Evolutionary conservation across 805 yeast genomes (phyloP).

Genomic region (Metschnikowia cubensis): DNA sequence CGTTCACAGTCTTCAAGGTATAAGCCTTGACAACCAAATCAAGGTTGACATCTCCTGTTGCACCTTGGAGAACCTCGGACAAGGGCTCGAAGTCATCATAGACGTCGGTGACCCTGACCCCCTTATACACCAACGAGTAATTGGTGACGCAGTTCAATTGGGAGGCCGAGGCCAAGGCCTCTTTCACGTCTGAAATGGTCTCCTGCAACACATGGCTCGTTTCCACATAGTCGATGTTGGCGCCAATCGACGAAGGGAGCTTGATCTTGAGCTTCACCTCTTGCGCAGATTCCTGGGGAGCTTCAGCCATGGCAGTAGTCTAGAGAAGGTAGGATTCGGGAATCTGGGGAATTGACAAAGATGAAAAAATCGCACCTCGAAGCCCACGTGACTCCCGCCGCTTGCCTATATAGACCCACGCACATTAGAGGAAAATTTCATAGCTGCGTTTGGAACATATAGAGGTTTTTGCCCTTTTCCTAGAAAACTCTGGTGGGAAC

Average conservation of each 20-base stretch:
- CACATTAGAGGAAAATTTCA: background rate
- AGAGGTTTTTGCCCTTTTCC: background rate
- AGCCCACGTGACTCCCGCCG: slow-evolving; percentile 1
- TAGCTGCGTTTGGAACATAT: background rate
- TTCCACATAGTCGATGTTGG: slow-evolving; percentile 20
- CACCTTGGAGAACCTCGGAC: slow-evolving; percentile 20
- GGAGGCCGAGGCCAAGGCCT: slow-evolving; percentile 54
- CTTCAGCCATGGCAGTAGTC: slow-evolving; percentile 14
- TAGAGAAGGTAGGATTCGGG: background rate
- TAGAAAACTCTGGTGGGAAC: background rate
- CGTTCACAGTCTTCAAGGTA: slow-evolving; percentile 54
- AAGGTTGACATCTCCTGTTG: slow-evolving; percentile 33
- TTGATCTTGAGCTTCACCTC: slow-evolving; percentile 21
- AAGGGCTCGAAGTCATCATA: slow-evolving; percentile 29
- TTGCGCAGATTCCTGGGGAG: slow-evolving; percentile 16
- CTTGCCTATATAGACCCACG: background rate
- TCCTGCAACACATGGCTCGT: slow-evolving; percentile 39
- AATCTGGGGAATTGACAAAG: slow-evolving; percentile 3
- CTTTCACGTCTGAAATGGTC: slow-evolving; percentile 52
- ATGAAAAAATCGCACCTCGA: slow-evolving; percentile 3
- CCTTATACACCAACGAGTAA: slow-evolving; percentile 44
- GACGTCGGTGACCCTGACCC: slow-evolving; percentile 25
- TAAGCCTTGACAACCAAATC: slow-evolving; percentile 53
- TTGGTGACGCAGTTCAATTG: slow-evolving; percentile 58
- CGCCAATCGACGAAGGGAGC: slow-evolving; percentile 18